These are phyloP conservation scores for Lasiosphaeria hispida DNA, from an alignment of 495 filamentous ascomycete genomes.

Conservation along the genomic window DNA sequence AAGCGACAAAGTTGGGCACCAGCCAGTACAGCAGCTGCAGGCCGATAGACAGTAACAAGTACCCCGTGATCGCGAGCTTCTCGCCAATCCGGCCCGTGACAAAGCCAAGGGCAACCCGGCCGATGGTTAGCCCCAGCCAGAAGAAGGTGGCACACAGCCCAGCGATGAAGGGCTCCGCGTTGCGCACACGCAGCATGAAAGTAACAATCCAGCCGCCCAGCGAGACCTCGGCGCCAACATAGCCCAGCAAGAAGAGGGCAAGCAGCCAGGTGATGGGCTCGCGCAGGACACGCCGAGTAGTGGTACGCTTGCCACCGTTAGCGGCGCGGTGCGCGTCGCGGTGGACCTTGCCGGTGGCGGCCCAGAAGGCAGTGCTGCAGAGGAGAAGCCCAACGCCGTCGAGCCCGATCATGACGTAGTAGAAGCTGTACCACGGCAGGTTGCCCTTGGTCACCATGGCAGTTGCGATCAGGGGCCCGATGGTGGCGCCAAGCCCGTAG, in stretches of 20 bases:
- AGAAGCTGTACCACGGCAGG: constrained; percentile 64
- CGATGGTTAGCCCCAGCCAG: constrained; percentile 78
- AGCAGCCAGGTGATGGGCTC: constrained; percentile 68
- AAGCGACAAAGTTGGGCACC: constrained; percentile 71
- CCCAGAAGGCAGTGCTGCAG: constrained; percentile 63
- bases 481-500: constrained; percentile 74
- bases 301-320: constrained; percentile 30
- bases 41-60: constrained; percentile 60
- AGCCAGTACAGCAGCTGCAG: constrained; percentile 82
- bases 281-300: constrained; percentile 33
- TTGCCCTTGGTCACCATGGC: constrained; percentile 60
- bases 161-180: constrained; percentile 66
- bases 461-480: constrained; percentile 76
- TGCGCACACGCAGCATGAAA: constrained; percentile 74
- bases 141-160: constrained; percentile 88
- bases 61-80: constrained; percentile 58
- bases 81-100: constrained; percentile 70
- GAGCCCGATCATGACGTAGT: constrained; percentile 62
- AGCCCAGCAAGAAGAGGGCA: constrained; percentile 72
- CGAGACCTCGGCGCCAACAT: constrained; percentile 82
- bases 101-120: constrained; percentile 69
- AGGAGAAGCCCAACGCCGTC: constrained; percentile 54
- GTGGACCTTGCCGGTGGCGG: constrained; percentile 60
- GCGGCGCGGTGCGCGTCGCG: constrained; percentile 38
- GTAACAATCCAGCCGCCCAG: constrained; percentile 87